A percentile compares a stretch with the other conserved stretches of the same genome.
Evolutionary conservation across 2,329 filamentous ascomycete genomes (phyloP).

Genomic region (Cryphonectria radicalis): DNA sequence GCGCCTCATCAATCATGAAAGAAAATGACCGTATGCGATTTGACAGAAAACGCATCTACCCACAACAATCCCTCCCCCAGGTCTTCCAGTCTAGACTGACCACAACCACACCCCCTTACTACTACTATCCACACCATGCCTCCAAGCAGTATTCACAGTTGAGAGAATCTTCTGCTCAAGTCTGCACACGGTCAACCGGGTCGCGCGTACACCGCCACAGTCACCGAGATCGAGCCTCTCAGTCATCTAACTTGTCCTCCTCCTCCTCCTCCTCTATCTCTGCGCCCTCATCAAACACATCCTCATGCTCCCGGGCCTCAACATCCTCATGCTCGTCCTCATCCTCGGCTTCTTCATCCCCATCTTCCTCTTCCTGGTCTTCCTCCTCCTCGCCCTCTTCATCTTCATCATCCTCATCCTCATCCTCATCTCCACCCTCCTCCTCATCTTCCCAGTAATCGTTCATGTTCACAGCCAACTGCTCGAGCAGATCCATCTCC

Average conservation of each 20-base stretch:
- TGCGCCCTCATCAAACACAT: not conserved
- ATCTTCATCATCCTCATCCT: not conserved
- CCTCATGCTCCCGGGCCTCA: not conserved
- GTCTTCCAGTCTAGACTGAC: not conserved
- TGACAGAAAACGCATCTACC: not conserved
- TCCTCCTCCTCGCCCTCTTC: not conserved
- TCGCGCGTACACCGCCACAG: not conserved
- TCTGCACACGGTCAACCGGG: not conserved
- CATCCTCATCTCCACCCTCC: not conserved
- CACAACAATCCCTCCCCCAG: not conserved
- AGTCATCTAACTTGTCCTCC: not conserved
- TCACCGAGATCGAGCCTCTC: not conserved
- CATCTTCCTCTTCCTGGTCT: not conserved
- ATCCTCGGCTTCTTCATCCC: not conserved
- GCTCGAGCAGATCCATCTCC: constrained; percentile 15
- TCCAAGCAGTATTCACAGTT: not conserved
- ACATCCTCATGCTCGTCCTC: not conserved
- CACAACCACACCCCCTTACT: not conserved
- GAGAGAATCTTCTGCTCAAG: not conserved
- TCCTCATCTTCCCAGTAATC: constrained; percentile 8
- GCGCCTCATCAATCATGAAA: not conserved
- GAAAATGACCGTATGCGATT: not conserved
- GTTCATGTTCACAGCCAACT: constrained; percentile 2
- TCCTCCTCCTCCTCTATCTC: constrained; percentile 5
- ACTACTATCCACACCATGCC: not conserved